A percentile compares a stretch with the other conserved stretches of the same genome.
Evolutionary conservation across 257 asterid genomes (phyloP).

Genomic region (Solanum phureja): DNA sequence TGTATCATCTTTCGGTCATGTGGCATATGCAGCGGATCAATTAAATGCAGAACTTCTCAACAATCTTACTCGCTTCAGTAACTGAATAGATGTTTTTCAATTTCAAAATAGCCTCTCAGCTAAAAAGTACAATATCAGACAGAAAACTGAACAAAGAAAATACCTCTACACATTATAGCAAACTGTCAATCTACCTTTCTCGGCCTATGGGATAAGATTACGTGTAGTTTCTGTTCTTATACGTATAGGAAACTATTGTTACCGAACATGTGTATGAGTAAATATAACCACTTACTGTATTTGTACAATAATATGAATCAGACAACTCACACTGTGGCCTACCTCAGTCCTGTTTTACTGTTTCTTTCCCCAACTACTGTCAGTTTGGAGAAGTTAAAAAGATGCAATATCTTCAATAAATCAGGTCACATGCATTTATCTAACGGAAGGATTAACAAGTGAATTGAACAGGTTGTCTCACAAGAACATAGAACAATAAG

Average conservation of each 20-base stretch:
- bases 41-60: neutral
- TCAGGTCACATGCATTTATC: neutral
- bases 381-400: neutral
- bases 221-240: neutral
- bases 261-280: neutral
- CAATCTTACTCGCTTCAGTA: neutral
- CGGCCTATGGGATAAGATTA: neutral
- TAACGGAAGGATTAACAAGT: neutral
- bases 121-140: neutral
- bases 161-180: neutral
- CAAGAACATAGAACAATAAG: neutral
- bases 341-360: neutral
- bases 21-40: neutral
- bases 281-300: neutral
- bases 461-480: neutral
- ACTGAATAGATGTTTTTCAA: neutral
- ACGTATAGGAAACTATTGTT: neutral
- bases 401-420: neutral
- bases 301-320: neutral
- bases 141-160: neutral
- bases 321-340: neutral
- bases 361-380: neutral
- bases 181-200: neutral
- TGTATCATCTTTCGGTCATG: neutral
- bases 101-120: neutral